These are phyloP conservation scores for Thuidium tamariscinum DNA, from an alignment of 225 moss, liverwort and hornwort genomes.

Conservation along the genomic window DNA sequence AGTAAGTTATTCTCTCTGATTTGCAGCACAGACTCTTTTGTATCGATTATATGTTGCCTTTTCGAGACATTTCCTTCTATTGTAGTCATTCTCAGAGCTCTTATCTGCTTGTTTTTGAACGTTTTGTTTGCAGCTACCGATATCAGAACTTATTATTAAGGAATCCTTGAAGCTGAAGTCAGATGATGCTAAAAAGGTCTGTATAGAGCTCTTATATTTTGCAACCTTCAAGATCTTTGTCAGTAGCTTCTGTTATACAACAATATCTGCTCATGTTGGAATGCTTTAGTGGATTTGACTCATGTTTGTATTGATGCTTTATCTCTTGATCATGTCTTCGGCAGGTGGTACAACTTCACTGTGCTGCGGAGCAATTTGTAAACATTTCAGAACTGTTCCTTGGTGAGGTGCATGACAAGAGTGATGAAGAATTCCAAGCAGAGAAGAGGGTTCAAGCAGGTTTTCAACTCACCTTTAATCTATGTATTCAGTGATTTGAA, in stretches of 20 bases:
- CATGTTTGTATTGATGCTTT: neutral
- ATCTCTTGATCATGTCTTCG: neutral
- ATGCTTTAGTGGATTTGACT: neutral
- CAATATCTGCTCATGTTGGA: neutral
- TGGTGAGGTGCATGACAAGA: neutral
- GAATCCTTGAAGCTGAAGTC: conserved; percentile 70
- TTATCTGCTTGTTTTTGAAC: neutral
- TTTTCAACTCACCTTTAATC: neutral
- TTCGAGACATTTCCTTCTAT: neutral
- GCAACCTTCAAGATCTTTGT: neutral
- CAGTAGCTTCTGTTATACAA: neutral
- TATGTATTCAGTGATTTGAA: neutral
- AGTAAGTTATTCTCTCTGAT: neutral
- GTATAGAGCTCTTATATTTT: neutral
- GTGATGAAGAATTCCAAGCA: neutral
- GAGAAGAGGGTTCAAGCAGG: conserved; percentile 35
- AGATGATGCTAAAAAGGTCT: conserved; percentile 67
- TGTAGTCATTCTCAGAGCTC: neutral
- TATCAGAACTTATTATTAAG: conserved; percentile 56
- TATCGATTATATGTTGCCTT: neutral
- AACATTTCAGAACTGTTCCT: conserved; percentile 6
- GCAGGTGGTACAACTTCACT: conserved; percentile 35
- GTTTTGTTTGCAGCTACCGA: conserved; percentile 34
- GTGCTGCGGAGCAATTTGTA: conserved; percentile 21
- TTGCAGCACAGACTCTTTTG: neutral